Conservation (phyloP, 2,329 filamentous ascomycete genomes). For the Canariomyces notabilis region DNA sequence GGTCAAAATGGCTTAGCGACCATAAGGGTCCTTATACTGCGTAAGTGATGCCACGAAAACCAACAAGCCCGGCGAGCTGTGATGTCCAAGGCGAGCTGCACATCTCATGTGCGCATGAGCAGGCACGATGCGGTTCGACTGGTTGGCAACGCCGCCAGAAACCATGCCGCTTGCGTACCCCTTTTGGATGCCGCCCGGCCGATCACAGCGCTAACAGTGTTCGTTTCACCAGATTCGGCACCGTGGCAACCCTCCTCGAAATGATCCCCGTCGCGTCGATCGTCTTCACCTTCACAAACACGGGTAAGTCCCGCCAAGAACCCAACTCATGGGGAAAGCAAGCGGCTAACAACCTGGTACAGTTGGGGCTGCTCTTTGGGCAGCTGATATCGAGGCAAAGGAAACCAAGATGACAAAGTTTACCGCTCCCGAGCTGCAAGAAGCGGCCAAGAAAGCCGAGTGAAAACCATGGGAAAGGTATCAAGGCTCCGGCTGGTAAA, state of each 20-base stretch:
- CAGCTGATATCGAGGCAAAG: constrained; percentile 70
- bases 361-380: constrained; percentile 93
- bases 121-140: too few relatives aligned
- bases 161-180: too few relatives aligned
- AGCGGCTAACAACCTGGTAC: constrained; percentile 8
- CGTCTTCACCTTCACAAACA: constrained; percentile 85
- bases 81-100: too few relatives aligned
- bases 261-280: constrained; percentile 79
- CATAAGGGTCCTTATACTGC: constrained; percentile 74
- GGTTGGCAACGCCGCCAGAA: too few relatives aligned
- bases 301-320: constrained; percentile 41
- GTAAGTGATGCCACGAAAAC: constrained; percentile 56
- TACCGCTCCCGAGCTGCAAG: constrained; percentile 47
- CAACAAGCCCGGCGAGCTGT: too few relatives aligned
- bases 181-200: background rate
- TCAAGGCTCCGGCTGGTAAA: too few relatives aligned
- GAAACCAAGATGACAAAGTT: constrained; percentile 44
- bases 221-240: constrained; percentile 56
- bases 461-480: too few relatives aligned
- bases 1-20: constrained; percentile 62
- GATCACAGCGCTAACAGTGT: constrained; percentile 14
- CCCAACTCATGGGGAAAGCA: background rate
- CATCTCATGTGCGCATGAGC: too few relatives aligned
- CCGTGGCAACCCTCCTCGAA: constrained; percentile 72
- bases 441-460: constrained; percentile 46